Percentiles rank a stretch among this genome's conserved stretches.
These are phyloP conservation scores for Paramyrothecium roridum DNA, from an alignment of 2,329 filamentous ascomycete species.

Conservation along the genomic window DNA sequence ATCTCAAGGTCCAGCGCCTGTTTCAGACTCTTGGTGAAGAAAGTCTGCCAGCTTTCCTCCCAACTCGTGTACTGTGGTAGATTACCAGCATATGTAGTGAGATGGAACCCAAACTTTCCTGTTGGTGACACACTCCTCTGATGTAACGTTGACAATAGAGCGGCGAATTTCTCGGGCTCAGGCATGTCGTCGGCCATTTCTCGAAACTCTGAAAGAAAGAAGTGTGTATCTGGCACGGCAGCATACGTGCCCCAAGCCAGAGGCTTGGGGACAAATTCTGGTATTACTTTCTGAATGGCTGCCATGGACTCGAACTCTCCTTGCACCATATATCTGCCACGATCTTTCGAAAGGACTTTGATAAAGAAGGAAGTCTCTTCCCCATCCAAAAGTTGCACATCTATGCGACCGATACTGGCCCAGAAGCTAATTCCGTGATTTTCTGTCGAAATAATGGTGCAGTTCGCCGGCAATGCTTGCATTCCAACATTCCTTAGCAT, in stretches of 20 bases:
- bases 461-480: conserved; percentile 27
- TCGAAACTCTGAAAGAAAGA: conserved; percentile 7
- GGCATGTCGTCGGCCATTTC: background rate
- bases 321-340: conserved; percentile 5
- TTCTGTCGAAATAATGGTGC: conserved; percentile 23
- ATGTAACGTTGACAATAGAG: too few relatives aligned
- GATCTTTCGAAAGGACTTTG: conserved; percentile 13
- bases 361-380: conserved; percentile 25
- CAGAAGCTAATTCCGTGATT: conserved; percentile 31
- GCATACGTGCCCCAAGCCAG: conserved; percentile 7
- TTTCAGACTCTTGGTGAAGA: background rate
- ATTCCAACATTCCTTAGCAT: conserved; percentile 1
- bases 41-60: background rate
- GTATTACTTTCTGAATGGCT: conserved; percentile 1
- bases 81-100: background rate
- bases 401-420: conserved; percentile 27
- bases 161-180: background rate
- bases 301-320: conserved; percentile 9
- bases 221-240: conserved; percentile 5
- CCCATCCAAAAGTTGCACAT: conserved; percentile 20
- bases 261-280: conserved; percentile 9
- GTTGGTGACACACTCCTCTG: background rate
- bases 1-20: background rate
- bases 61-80: background rate
- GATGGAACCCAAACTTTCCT: conserved; percentile 1